Base-by-base conservation (phyloP, 768 basidiomycete genomes). In the Kwoniella mangroviensis region DNA sequence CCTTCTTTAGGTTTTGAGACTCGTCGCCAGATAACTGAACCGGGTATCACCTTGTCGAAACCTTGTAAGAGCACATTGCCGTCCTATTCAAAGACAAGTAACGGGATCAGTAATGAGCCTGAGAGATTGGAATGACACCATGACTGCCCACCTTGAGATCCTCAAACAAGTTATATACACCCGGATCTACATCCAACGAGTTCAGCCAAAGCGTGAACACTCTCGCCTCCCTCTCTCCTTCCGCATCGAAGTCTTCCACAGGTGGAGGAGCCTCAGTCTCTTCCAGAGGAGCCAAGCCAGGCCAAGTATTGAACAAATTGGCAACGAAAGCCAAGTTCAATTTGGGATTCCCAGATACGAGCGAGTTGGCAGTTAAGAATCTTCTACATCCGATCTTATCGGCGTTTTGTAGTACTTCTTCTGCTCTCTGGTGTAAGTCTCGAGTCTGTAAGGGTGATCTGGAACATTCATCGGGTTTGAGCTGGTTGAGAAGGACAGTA, bases 201-300 rank as follows among this genome's bases (percentile, higher is more conserved):
- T 99, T 99, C 71, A 99, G 87, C 97, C 97, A 99, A 21, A 99
- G 88, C 0, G 92, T 99, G 82, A 99, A 99, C 40, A 95, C 97
- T 45, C 96, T 90, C 4, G 97, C 97, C 83, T 98, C 97, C 57
- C 97, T 90, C 83, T 99, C 97, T 70, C 97, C 97, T 83, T 99
- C 97, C 0, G 96, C 97, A 72, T 99, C 97, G 76, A 99, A 99
- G 85, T 98, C 97, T 78, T 98, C 96, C 43, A 99, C 88, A 75
- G 92, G 91, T 71, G 96, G 94, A 3, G 83, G 83, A 4, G 91
- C 91, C 81, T 98, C 94, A 80, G 93, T 88, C 79, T 94, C 94
- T 79, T 96, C 94, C 55, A 98, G 88, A 1, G 96, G 96, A 71
- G 88, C 97, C 41, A 98, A 90, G 0, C 96, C 93, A 0, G 96